Evolutionary conservation across 768 basidiomycete species (phyloP), one percentile per base, ranked within the genome.

Genomic region (Serendipita vermifera): DNA sequence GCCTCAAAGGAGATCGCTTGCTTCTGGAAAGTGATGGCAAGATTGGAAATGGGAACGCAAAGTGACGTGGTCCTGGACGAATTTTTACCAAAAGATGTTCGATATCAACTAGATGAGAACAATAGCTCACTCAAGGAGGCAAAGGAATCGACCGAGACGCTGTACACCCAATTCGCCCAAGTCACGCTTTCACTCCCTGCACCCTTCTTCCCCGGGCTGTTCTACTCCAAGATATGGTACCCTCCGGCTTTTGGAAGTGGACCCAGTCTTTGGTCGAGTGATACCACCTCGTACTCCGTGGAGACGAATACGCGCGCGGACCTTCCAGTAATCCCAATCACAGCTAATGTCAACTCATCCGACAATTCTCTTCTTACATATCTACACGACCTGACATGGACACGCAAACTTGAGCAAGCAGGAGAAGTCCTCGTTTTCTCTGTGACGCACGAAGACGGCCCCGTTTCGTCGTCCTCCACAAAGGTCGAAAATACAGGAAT

Each of bases 361-460:
- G 46, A 51, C 32, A 51, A 51, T n/a, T 22, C 26, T 24, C 24
- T 51, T n/a, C 20, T 51, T 29, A 24, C 26, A 15, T 31, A 24
- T 7, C 29, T 51, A 15, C 46, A 51, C 24, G 46, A 51, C n/a
- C 20, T 51, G 46, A 51, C 46, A 15, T 51, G 46, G 46, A 24
- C 46, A 9, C 46, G 46, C 9, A 51, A 51, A 31, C 46, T 51
- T 27, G 46, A 51, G 29, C 9, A 11, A 24, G 22, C 46, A 29
- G 46, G 24, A 9, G 46, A 51, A 4, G 24, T 51, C 7, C 46
- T 51, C 9, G 27, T 31, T 9, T 51, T 51, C 29, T 15, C 24
- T 29, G 32, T 51, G 4, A 51, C 22, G n/a, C 46, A 51, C 17
- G 46, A 51, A n/a, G 46, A 51, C 9, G 46, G 46, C 5, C 46